Evolutionary conservation across 805 yeast genomes (phyloP).

Genomic region (Zygosaccharomyces siamensis): DNA sequence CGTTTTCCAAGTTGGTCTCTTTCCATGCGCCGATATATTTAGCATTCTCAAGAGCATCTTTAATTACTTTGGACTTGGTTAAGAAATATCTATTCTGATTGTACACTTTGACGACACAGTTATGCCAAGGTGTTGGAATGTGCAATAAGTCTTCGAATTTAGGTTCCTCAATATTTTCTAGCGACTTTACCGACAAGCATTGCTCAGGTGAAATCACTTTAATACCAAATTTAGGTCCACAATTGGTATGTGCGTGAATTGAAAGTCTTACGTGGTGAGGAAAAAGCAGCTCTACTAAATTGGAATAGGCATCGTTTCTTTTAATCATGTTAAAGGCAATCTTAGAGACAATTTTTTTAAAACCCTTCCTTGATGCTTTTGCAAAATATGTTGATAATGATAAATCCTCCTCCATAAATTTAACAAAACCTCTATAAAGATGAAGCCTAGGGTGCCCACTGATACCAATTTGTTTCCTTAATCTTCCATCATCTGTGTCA

Average conservation of each 20-base stretch:
- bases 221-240: constrained; percentile 58
- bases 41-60: constrained; percentile 37
- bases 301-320: constrained; percentile 61
- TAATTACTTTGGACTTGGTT: constrained; percentile 37
- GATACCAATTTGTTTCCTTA: constrained; percentile 55
- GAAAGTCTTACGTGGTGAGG: constrained; percentile 58
- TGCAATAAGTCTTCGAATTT: constrained; percentile 49
- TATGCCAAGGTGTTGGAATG: constrained; percentile 67
- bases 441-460: constrained; percentile 51
- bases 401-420: constrained; percentile 57
- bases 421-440: constrained; percentile 53
- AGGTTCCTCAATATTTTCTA: constrained; percentile 40
- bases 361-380: constrained; percentile 42
- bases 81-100: constrained; percentile 37
- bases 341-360: constrained; percentile 46
- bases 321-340: constrained; percentile 63
- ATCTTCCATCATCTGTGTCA: constrained; percentile 55
- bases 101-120: constrained; percentile 39
- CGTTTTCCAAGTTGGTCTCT: constrained; percentile 30
- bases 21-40: constrained; percentile 36
- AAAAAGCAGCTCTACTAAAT: constrained; percentile 53
- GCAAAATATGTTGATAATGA: constrained; percentile 39
- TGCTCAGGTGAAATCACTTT: constrained; percentile 41
- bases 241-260: constrained; percentile 56
- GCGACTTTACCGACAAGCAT: constrained; percentile 45